phyloP scores from a whole-genome alignment of 1,284 basidiomycete species.

The Papiliotrema fonsecae region DNA sequence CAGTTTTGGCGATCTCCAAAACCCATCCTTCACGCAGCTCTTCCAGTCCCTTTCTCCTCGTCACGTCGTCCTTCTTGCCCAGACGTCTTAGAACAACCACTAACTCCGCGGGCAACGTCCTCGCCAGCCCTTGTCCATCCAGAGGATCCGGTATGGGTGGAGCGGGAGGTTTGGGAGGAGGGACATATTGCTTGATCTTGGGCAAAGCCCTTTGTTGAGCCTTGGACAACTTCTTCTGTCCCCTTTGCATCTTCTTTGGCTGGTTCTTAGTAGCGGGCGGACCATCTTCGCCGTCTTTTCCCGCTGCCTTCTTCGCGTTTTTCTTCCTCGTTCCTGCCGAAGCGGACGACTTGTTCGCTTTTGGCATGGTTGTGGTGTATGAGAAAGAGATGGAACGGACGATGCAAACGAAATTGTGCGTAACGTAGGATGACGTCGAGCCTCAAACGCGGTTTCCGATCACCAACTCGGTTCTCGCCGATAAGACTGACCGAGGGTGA shows the following conservation, averaged over 20 bases:
- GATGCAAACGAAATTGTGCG: too few species aligned
- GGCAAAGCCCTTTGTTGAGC: conserved; percentile 49
- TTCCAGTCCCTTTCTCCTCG: conserved; percentile 80
- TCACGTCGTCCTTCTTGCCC: conserved; percentile 87
- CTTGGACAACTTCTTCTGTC: conserved; percentile 42
- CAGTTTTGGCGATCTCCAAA: conserved; percentile 47
- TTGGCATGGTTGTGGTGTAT: conserved; percentile 19
- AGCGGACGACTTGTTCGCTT: conserved; percentile 57
- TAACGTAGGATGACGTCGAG: too few species aligned
- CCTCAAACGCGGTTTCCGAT: too few species aligned
- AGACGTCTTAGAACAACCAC: conserved; percentile 76
- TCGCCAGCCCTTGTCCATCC: conserved; percentile 76
- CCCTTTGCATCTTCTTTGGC: conserved; percentile 18
- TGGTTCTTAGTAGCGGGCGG: conserved; percentile 6
- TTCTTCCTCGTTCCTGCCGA: conserved; percentile 77
- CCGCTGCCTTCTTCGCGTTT: conserved; percentile 38
- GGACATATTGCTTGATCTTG: conserved; percentile 69
- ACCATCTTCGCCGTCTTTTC: conserved; percentile 18
- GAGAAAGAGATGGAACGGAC: too few species aligned
- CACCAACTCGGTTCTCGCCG: too few species aligned
- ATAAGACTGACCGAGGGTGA: too few species aligned
- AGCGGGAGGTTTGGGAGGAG: conserved; percentile 80
- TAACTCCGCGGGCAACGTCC: conserved; percentile 72
- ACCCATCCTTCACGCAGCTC: conserved; percentile 72
- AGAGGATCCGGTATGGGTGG: conserved; percentile 84